Evolutionary conservation across 352 stramenopile species (phyloP).

Genomic region (Phytophthora pinifolia): DNA sequence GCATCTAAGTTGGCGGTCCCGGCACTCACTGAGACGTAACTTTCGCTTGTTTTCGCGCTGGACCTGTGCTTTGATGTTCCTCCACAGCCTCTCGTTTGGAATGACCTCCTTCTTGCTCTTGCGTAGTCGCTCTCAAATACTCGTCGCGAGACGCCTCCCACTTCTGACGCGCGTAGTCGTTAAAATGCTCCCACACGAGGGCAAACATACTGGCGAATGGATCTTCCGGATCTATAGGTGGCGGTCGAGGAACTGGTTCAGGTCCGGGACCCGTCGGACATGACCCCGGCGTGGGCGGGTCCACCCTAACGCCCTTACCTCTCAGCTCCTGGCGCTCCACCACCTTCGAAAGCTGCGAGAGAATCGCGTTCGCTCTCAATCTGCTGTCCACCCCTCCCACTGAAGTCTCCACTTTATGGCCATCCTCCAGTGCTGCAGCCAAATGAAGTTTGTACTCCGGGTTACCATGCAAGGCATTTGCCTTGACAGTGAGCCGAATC

Average conservation of each 20-base stretch:
- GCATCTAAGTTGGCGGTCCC: not conserved
- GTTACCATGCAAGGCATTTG: constrained; percentile 28
- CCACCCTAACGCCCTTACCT: constrained; percentile 15
- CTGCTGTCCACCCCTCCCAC: constrained; percentile 34
- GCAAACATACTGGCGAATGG: constrained; percentile 22
- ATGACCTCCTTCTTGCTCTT: not conserved
- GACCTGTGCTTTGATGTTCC: constrained; percentile 2
- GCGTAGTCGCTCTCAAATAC: constrained; percentile 13
- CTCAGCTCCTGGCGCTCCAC: constrained; percentile 20
- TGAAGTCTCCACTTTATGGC: constrained; percentile 24
- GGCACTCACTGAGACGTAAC: not conserved
- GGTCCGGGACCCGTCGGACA: constrained; percentile 6
- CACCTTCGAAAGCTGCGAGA: constrained; percentile 23
- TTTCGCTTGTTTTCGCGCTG: constrained; percentile 11
- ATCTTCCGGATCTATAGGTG: constrained; percentile 20
- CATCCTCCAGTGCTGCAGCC: constrained; percentile 21
- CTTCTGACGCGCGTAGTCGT: constrained; percentile 10
- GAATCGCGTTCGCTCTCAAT: constrained; percentile 26
- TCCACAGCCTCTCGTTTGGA: not conserved
- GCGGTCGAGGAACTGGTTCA: constrained; percentile 8
- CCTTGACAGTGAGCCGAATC: constrained; percentile 35
- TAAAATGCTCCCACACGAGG: constrained; percentile 23
- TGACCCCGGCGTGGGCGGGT: not conserved
- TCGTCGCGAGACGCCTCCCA: constrained; percentile 18
- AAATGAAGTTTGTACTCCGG: constrained; percentile 33